phyloP scores from a whole-genome alignment of 1,139 yeast genomes.

The Geotrichum restrictum region DNA sequence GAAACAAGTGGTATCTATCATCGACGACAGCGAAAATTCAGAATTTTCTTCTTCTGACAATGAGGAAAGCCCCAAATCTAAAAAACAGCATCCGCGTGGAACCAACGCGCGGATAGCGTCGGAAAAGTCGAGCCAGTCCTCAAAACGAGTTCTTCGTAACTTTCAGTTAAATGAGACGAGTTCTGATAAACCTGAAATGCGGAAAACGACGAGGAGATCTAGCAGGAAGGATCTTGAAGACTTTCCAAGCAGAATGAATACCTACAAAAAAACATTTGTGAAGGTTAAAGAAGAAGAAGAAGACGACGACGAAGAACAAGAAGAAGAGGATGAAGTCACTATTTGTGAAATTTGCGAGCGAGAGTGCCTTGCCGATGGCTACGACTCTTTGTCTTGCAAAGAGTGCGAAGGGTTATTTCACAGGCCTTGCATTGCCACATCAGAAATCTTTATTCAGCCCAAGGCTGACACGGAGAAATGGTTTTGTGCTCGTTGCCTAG shows the following conservation, averaged over 20 bases:
- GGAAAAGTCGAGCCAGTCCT: slow-evolving; percentile 1
- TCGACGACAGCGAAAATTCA: slow-evolving; percentile 4
- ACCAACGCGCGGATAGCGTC: background rate
- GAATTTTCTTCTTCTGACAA: slow-evolving; percentile 9
- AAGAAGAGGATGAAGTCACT: slow-evolving; percentile 18
- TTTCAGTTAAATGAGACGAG: background rate
- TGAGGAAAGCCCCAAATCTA: slow-evolving; percentile 1
- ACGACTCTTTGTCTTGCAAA: slow-evolving; percentile 2
- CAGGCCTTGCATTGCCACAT: slow-evolving; percentile 10
- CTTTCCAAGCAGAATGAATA: background rate
- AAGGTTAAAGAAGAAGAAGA: slow-evolving; percentile 8
- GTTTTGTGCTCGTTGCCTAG: slow-evolving; percentile 77
- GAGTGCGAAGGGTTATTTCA: slow-evolving; percentile 20
- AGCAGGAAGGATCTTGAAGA: background rate
- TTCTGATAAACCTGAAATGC: background rate
- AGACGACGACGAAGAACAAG: slow-evolving; percentile 19
- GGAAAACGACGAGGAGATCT: background rate
- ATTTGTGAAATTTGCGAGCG: slow-evolving; percentile 21
- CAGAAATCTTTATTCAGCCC: slow-evolving; percentile 15
- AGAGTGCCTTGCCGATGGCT: slow-evolving; percentile 4
- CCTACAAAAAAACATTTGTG: too few species aligned
- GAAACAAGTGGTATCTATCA: slow-evolving; percentile 1
- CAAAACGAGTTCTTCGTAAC: background rate
- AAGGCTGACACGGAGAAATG: slow-evolving; percentile 42
- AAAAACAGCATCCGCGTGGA: background rate